Conservation (phyloP, 306 rosid genomes). For the Myrica gale region DNA sequence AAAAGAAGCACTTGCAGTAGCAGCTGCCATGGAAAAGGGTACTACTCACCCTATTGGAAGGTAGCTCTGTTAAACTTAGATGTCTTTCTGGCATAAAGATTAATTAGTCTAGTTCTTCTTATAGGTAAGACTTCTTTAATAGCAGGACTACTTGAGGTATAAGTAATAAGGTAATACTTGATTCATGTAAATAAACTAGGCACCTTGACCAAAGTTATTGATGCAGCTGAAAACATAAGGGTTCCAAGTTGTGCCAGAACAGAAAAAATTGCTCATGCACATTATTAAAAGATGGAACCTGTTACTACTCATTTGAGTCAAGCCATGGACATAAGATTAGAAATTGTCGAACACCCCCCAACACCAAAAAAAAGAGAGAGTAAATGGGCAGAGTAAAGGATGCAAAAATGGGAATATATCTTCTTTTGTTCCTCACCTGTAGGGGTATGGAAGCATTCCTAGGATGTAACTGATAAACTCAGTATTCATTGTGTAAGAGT, state of each 20-base stretch:
- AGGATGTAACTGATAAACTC: background rate
- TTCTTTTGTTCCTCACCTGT: background rate
- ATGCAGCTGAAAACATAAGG: background rate
- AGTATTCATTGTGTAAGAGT: background rate
- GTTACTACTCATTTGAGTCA: background rate
- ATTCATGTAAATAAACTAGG: background rate
- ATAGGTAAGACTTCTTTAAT: background rate
- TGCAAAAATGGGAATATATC: too few species aligned
- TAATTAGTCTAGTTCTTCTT: background rate
- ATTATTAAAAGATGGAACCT: background rate
- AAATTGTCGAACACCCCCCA: too few species aligned
- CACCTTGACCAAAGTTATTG: background rate
- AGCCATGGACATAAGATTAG: background rate
- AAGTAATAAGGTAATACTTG: background rate
- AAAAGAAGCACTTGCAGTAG: slow-evolving; percentile 97
- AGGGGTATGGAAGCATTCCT: background rate
- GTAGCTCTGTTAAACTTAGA: slow-evolving; percentile 42
- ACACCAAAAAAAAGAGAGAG: too few species aligned
- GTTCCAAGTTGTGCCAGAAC: background rate
- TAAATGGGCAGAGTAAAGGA: too few species aligned
- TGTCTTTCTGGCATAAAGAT: slow-evolving; percentile 10
- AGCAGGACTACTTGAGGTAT: background rate
- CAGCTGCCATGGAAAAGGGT: slow-evolving; percentile 99
- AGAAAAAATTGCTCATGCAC: background rate
- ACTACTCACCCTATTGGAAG: slow-evolving; percentile 98